phyloP scores from a whole-genome alignment of 768 basidiomycete genomes.

The Tremella mesenterica region DNA sequence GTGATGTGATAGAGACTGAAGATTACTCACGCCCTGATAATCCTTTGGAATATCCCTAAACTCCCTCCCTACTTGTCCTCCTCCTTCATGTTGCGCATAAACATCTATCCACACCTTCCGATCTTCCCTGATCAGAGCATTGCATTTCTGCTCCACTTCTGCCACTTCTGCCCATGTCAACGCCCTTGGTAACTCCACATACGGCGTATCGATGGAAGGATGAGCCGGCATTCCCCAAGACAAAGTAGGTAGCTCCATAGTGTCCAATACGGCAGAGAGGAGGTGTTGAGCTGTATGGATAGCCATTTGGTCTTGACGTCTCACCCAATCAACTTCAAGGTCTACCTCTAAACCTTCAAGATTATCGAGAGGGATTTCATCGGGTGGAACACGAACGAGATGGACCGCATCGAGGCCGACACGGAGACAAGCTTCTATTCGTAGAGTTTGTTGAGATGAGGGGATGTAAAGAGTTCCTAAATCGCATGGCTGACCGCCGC shows the following conservation, averaged over 20 bases:
- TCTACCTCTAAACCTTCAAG: constrained; percentile 21
- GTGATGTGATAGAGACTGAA: neutral
- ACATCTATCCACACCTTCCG: constrained; percentile 40
- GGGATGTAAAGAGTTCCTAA: constrained; percentile 24
- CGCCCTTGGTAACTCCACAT: constrained; percentile 37
- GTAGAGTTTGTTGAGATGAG: constrained; percentile 6
- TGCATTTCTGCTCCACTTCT: constrained; percentile 34
- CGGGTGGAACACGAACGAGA: constrained; percentile 27
- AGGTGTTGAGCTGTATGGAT: constrained; percentile 43
- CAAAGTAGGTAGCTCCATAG: constrained; percentile 29
- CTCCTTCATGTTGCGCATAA: constrained; percentile 7
- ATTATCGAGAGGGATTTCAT: constrained; percentile 6
- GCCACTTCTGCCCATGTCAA: constrained; percentile 32
- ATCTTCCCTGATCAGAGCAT: constrained; percentile 27
- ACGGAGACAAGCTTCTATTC: constrained; percentile 32
- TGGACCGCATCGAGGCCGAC: constrained; percentile 34
- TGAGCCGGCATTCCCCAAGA: constrained; percentile 39
- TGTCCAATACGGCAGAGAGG: constrained; percentile 40
- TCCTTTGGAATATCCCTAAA: constrained; percentile 40
- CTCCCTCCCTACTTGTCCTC: constrained; percentile 21
- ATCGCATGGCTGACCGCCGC: constrained; percentile 43
- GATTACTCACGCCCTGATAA: constrained; percentile 36
- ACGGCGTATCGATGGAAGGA: constrained; percentile 39
- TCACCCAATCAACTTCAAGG: constrained; percentile 41
- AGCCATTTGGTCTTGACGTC: constrained; percentile 42